Conservation (phyloP, 176 grass and related monocot species). For the Musa schizocarpa region DNA sequence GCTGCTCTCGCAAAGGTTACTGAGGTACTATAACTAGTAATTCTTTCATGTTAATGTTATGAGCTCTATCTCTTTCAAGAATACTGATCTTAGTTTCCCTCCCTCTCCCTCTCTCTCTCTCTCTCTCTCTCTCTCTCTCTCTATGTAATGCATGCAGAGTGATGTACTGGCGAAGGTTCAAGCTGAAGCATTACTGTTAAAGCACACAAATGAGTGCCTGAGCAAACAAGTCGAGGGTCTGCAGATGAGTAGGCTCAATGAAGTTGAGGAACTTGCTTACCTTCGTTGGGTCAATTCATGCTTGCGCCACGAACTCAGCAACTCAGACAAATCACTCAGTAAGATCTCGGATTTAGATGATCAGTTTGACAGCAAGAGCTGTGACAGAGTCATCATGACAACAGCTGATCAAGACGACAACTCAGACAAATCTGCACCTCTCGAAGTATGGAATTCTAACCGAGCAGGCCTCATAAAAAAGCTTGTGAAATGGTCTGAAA, state of each 20-base stretch:
- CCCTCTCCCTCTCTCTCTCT: constrained; percentile 15
- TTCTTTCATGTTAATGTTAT: constrained; percentile 3
- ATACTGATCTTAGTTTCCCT: constrained; percentile 12
- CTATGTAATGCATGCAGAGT: constrained; percentile 40
- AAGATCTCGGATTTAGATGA: constrained; percentile 32
- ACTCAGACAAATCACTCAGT: constrained; percentile 60
- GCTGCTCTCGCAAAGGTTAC: constrained; percentile 57
- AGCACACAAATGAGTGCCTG: constrained; percentile 81
- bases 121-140: background rate
- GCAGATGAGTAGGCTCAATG: constrained; percentile 84
- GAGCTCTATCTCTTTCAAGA: background rate
- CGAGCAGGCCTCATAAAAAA: constrained; percentile 40
- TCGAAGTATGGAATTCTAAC: constrained; percentile 3
- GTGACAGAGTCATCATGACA: background rate
- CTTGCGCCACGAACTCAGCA: constrained; percentile 76
- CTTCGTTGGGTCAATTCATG: constrained; percentile 99
- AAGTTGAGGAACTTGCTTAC: constrained; percentile 99
- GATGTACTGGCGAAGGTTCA: constrained; percentile 90
- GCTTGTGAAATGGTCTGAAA: constrained; percentile 57
- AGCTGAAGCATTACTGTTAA: constrained; percentile 76
- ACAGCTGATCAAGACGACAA: background rate
- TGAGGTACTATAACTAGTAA: constrained; percentile 49
- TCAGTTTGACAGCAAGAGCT: constrained; percentile 18
- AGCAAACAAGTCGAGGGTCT: constrained; percentile 97
- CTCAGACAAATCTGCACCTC: constrained; percentile 7